Evolutionary conservation across 1,284 basidiomycete species (phyloP).

Genomic region (Fomitopsis pinicola): DNA sequence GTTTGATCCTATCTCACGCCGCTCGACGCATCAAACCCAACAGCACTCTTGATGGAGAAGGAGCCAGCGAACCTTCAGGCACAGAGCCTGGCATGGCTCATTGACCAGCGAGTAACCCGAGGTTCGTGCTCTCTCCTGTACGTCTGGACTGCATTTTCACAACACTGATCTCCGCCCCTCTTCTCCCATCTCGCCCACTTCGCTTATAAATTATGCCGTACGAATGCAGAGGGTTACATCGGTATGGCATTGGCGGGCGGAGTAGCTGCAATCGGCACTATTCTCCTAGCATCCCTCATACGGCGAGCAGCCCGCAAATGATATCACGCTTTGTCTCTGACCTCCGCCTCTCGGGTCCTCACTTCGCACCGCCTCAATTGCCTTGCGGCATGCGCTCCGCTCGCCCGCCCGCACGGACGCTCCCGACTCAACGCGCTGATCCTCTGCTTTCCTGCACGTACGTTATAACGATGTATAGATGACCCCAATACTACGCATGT

Average conservation of each 20-base stretch:
- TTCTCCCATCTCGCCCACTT: background rate
- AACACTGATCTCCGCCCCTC: conserved; percentile 4
- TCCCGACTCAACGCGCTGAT: conserved; percentile 1
- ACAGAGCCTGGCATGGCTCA: conserved; percentile 78
- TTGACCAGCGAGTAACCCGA: conserved; percentile 84
- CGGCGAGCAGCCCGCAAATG: conserved; percentile 80
- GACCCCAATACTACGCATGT: background rate
- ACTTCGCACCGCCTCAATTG: background rate
- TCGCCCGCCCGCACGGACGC: background rate
- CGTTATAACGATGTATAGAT: conserved; percentile 1
- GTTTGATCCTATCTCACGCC: background rate
- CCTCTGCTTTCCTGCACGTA: background rate
- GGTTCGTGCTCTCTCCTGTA: conserved; percentile 45
- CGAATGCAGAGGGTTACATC: conserved; percentile 75
- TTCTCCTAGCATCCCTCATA: conserved; percentile 80
- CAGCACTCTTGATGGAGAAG: conserved; percentile 86
- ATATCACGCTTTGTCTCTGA: conserved; percentile 15
- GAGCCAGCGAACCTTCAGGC: conserved; percentile 96
- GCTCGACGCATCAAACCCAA: background rate
- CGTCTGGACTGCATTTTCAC: background rate
- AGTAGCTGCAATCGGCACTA: conserved; percentile 80
- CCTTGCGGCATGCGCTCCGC: no score
- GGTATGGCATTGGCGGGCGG: conserved; percentile 95
- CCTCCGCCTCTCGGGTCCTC: background rate
- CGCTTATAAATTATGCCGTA: background rate